Base-by-base conservation (phyloP, 768 basidiomycete species). In the Galerina sulciceps region DNA sequence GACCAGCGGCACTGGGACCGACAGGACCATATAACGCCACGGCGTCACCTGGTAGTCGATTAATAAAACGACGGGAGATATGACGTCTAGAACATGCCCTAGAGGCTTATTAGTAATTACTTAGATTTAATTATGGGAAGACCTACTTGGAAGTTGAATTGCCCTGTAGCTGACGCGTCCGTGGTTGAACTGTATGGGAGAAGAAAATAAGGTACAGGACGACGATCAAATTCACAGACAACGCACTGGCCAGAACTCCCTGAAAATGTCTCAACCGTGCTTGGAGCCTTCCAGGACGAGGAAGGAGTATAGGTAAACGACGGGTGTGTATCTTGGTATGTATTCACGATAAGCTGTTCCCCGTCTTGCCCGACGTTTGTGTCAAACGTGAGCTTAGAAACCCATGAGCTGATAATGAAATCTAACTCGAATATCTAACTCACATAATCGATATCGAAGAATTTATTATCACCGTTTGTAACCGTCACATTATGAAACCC, bases 21-120 rank as follows among this genome's bases (percentile, higher is more conserved):
- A 77, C 71, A 13, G 80, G 71, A n/a, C 81, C 79, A 54, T 76
- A 81, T 40, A 83, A 48, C 0, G 76, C 77, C n/a, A 84, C 73
- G 11, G 74, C 78, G 57, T 78, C 77, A 42, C 80, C 82, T 78
- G 55, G 23, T 9, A 18, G 40, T 3, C 18, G 4, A 20, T 34
- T 11, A 61, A 61, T 66, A 51, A 66, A 23, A 41, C 48, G 34
- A 23, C 10, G 35, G 38, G 17, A 17, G 36, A 36, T 23, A 20
- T 34, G 38, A 38, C 8, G 18, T 10, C 13, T 10, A 9, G 10
- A 38, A 46, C 58, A 56, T 60, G 63, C 67, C 65, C 69, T 69
- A 17, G 36, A 10, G 36, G 22, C 11, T 22, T 46, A 31, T 31
- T 4, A 31, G 26, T 5, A 31, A 31, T 31, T 31, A 31, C 5